These are phyloP conservation scores for Streptanthus diversifolius DNA, from an alignment of 345 rosid genomes.

Conservation along the genomic window DNA sequence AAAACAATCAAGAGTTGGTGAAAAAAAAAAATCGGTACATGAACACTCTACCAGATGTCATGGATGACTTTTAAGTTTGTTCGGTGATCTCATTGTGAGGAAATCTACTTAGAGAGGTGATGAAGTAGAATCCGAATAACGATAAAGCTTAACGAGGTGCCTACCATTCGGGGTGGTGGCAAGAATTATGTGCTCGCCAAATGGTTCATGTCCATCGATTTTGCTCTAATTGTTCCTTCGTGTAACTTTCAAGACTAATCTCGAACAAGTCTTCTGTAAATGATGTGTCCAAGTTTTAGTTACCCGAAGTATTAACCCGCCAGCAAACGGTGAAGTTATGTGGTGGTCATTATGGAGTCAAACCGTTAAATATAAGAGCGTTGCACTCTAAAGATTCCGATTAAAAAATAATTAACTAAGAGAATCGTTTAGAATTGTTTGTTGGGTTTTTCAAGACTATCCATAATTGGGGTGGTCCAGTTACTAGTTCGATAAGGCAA, in stretches of 20 bases:
- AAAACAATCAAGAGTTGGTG: constrained; percentile 4
- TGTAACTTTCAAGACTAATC: not conserved
- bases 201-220: not conserved
- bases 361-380: too few relatives aligned
- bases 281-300: not conserved
- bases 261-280: not conserved
- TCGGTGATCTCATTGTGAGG: not conserved
- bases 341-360: too few relatives aligned
- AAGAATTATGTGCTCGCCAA: not conserved
- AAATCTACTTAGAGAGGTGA: not conserved
- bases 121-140: not conserved
- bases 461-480: not conserved
- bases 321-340: too few relatives aligned
- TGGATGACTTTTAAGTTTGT: not conserved
- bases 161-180: not conserved
- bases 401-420: too few relatives aligned
- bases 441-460: not conserved
- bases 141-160: not conserved
- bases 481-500: too few relatives aligned
- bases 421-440: too few relatives aligned
- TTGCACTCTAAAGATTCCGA: too few relatives aligned
- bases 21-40: not conserved
- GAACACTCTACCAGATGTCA: not conserved
- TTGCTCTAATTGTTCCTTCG: not conserved
- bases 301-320: not conserved